Conservation (phyloP, 352 stramenopile genomes). For the Hyaloperonospora brassicae region DNA sequence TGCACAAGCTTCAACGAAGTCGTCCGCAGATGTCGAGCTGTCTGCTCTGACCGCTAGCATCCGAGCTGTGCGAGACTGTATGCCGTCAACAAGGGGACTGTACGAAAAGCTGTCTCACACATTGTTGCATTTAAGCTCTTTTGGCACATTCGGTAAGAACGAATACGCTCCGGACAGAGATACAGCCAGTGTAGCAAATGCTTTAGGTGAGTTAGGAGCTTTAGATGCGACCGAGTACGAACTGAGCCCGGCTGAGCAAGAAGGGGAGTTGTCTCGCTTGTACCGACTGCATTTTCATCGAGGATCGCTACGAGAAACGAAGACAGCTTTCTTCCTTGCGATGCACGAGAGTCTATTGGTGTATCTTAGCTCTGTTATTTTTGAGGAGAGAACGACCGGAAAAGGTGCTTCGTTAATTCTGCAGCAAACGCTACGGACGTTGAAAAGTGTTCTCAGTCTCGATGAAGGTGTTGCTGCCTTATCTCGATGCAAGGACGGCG, state of each 20-base stretch:
- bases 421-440: constrained; percentile 32
- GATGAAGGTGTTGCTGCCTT: constrained; percentile 32
- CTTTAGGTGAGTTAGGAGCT: constrained; percentile 56
- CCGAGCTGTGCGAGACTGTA: constrained; percentile 19
- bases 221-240: constrained; percentile 54
- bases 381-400: constrained; percentile 28
- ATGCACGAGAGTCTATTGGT: constrained; percentile 61
- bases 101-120: constrained; percentile 43
- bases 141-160: constrained; percentile 11
- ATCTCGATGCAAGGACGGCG: constrained; percentile 41
- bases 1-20: constrained; percentile 1
- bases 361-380: constrained; percentile 59
- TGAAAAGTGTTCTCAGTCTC: constrained; percentile 44
- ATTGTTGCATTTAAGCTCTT: constrained; percentile 45
- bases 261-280: constrained; percentile 39
- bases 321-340: constrained; percentile 30
- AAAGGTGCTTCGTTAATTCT: constrained; percentile 30
- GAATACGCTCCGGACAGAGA: constrained; percentile 8
- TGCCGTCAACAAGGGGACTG: constrained; percentile 12
- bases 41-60: constrained; percentile 27
- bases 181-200: constrained; percentile 38
- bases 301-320: constrained; percentile 43
- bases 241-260: constrained; percentile 44
- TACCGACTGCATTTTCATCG: constrained; percentile 54
- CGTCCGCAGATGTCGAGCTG: constrained; percentile 19